Conservation (phyloP, 2,329 filamentous ascomycete species). For the Colletotrichum scovillei region DNA sequence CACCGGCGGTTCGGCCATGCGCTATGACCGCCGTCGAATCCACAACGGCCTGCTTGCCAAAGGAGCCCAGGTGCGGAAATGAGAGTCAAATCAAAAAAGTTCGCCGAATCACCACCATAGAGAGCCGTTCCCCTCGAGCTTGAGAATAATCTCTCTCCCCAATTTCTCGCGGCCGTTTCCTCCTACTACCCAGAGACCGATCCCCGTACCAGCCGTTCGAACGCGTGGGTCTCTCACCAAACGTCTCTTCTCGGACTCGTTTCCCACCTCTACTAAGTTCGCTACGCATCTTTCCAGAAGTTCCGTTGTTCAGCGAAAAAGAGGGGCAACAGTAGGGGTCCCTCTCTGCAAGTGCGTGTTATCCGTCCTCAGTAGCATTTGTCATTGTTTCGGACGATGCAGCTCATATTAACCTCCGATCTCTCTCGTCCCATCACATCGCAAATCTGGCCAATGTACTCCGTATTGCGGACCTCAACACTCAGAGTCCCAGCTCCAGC, state of each 20-base stretch:
- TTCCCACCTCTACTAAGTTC: neutral
- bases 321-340: neutral
- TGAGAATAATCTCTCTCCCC: neutral
- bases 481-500: neutral
- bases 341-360: neutral
- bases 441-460: neutral
- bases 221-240: constrained; percentile 3
- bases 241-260: neutral
- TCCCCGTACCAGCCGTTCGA: neutral
- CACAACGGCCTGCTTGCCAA: constrained; percentile 2
- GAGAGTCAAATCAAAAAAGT: neutral
- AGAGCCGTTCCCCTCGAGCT: neutral
- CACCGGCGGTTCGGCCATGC: neutral
- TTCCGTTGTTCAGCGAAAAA: neutral
- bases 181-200: constrained; percentile 2
- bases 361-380: neutral
- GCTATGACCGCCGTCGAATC: neutral
- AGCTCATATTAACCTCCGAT: constrained; percentile 15
- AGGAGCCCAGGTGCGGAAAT: neutral
- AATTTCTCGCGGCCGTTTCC: neutral
- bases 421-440: neutral
- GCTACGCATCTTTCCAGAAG: neutral
- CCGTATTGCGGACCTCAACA: neutral
- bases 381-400: constrained; percentile 8
- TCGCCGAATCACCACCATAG: neutral